Evolutionary conservation across 805 yeast genomes (phyloP).

Genomic region (Hanseniaspora pseudoguilliermondii): DNA sequence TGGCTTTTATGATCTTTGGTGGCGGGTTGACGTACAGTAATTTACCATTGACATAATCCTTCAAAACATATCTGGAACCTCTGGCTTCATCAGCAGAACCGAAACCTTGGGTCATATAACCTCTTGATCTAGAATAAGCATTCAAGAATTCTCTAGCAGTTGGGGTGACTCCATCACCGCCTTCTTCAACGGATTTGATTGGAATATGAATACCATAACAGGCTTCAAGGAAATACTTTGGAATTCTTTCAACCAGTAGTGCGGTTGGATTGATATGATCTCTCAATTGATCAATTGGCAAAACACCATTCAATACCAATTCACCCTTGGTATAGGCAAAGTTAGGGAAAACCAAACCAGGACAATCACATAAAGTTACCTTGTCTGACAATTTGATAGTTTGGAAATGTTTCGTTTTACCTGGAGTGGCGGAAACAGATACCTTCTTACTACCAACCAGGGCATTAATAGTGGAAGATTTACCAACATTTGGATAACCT

Average conservation of each 20-base stretch:
- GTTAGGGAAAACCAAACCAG: constrained; percentile 96
- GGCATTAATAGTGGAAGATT: constrained; percentile 96
- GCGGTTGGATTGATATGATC: constrained; percentile 84
- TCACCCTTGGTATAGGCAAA: constrained; percentile 95
- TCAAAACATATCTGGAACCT: constrained; percentile 81
- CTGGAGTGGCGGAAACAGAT: constrained; percentile 97
- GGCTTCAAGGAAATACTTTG: constrained; percentile 79
- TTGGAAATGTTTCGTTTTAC: constrained; percentile 97
- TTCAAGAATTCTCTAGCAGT: constrained; percentile 78
- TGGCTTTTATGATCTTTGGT: constrained; percentile 35
- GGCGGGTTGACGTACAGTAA: constrained; percentile 79
- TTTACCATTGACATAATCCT: constrained; percentile 91
- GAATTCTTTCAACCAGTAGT: constrained; percentile 75
- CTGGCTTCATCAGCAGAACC: constrained; percentile 95
- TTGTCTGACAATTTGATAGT: constrained; percentile 75
- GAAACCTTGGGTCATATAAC: constrained; percentile 93
- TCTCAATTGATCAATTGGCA: constrained; percentile 92
- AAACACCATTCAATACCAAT: constrained; percentile 93
- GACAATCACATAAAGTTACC: constrained; percentile 91
- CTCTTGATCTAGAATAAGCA: constrained; percentile 93
- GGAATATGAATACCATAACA: constrained; percentile 84
- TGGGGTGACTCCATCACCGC: constrained; percentile 70
- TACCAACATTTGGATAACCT: constrained; percentile 95
- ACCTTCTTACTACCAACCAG: constrained; percentile 92
- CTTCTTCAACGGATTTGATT: constrained; percentile 63